Percentiles rank a stretch among this genome's conserved stretches.
Conservation (phyloP, 2,329 filamentous ascomycete genomes). For the Verticillium isaacii region DNA sequence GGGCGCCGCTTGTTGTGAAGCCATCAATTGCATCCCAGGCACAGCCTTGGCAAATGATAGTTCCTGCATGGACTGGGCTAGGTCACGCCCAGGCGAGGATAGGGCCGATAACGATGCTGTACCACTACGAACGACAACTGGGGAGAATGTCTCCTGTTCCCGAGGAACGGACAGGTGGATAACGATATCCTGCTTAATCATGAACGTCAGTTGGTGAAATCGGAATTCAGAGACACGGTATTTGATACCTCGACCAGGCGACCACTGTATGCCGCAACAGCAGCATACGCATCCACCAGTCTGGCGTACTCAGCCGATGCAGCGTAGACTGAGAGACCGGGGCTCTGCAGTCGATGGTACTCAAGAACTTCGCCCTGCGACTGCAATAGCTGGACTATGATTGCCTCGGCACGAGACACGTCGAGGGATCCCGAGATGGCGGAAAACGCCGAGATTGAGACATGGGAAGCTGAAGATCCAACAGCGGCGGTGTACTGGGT, state of each 20-base stretch:
- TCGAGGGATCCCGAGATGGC: neutral
- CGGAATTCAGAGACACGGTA: neutral
- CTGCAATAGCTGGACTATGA: neutral
- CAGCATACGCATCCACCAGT: neutral
- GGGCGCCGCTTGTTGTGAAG: neutral
- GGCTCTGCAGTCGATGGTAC: conserved; percentile 4
- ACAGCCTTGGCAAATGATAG: conserved; percentile 3
- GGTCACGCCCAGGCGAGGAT: neutral
- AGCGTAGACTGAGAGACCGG: conserved; percentile 1
- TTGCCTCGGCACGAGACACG: neutral
- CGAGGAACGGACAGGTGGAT: neutral
- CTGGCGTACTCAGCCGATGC: conserved; percentile 6
- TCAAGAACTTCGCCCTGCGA: conserved; percentile 3
- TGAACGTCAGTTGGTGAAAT: neutral
- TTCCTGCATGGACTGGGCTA: conserved; percentile 7
- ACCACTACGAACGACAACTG: neutral
- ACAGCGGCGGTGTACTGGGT: neutral
- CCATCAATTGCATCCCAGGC: neutral
- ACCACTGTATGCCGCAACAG: conserved; percentile 6
- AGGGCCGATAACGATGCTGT: neutral
- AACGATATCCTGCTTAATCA: neutral
- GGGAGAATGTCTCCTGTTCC: neutral
- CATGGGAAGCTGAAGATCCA: neutral
- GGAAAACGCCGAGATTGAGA: neutral
- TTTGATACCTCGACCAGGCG: conserved; percentile 6